phyloP scores from a whole-genome alignment of 1,139 yeast genomes.

The Blastobotrys illinoisensis region DNA sequence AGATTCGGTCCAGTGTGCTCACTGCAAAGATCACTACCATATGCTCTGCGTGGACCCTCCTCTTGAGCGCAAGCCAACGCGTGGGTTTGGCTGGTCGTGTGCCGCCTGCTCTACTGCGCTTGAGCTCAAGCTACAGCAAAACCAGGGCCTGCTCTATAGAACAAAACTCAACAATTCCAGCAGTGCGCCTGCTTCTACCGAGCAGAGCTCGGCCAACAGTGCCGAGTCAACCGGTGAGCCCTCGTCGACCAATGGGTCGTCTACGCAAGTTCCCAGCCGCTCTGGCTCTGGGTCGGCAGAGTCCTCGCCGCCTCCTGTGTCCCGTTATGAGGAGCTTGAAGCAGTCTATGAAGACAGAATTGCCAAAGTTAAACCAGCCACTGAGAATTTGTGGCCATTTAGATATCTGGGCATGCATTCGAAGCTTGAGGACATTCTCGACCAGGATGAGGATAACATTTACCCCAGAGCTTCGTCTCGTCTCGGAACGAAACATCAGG shows the following conservation, averaged over 20 bases:
- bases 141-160: constrained; percentile 16
- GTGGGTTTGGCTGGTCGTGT: constrained; percentile 95
- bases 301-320: constrained; percentile 30
- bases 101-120: constrained; percentile 52
- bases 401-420: constrained; percentile 77
- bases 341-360: constrained; percentile 33
- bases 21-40: constrained; percentile 66
- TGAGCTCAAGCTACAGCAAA: constrained; percentile 24
- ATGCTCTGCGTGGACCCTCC: constrained; percentile 88
- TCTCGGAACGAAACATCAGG: constrained; percentile 71
- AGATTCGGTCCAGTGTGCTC: constrained; percentile 81
- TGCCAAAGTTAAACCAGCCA: constrained; percentile 34
- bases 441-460: constrained; percentile 64
- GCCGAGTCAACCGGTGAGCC: not conserved
- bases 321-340: constrained; percentile 57
- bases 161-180: not conserved
- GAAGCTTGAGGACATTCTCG: constrained; percentile 71
- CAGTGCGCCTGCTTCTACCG: not conserved
- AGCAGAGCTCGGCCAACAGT: not conserved
- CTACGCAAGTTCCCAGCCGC: constrained; percentile 10
- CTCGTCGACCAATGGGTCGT: constrained; percentile 1
- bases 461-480: constrained; percentile 80
- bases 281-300: constrained; percentile 1
- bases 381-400: constrained; percentile 55
- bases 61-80: constrained; percentile 65